Conservation (phyloP, 805 yeast species). For the Priceomyces haplophilus region DNA sequence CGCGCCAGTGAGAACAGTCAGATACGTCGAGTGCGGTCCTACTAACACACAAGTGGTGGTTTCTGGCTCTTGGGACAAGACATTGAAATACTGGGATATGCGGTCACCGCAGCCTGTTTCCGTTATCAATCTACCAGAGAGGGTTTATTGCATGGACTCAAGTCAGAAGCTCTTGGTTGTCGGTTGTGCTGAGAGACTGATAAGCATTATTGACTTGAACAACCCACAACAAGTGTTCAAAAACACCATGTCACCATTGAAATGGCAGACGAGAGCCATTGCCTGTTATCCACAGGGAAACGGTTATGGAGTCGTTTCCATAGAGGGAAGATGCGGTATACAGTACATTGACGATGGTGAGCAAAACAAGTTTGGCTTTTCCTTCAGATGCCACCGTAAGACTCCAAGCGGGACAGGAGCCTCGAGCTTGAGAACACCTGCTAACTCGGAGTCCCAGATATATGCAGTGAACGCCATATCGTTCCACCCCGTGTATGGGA, state of each 20-base stretch:
- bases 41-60: slow-evolving; percentile 78
- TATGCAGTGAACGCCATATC: slow-evolving; percentile 77
- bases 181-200: slow-evolving; percentile 90
- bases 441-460: slow-evolving; percentile 53
- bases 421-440: slow-evolving; percentile 23
- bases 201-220: slow-evolving; percentile 72
- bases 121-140: slow-evolving; percentile 79
- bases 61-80: slow-evolving; percentile 95
- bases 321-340: slow-evolving; percentile 94
- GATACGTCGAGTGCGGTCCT: slow-evolving; percentile 84
- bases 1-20: slow-evolving; percentile 69
- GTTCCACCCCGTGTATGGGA: slow-evolving; percentile 88
- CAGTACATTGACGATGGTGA: slow-evolving; percentile 85
- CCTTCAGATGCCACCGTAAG: slow-evolving; percentile 93
- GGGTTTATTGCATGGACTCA: slow-evolving; percentile 87
- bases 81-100: slow-evolving; percentile 91
- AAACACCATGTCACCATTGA: slow-evolving; percentile 69
- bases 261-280: slow-evolving; percentile 82
- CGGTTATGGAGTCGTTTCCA: slow-evolving; percentile 89
- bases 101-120: slow-evolving; percentile 80
- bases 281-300: slow-evolving; percentile 88
- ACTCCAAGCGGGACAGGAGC: slow-evolving; percentile 37
- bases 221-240: slow-evolving; percentile 82
- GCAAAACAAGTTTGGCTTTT: slow-evolving; percentile 70
- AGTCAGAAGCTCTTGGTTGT: slow-evolving; percentile 79